Percentiles rank a stretch among this genome's conserved stretches.
Conservation (phyloP, 108 stramenopile genomes). For the Pseudonitzschia delicatissima region DNA sequence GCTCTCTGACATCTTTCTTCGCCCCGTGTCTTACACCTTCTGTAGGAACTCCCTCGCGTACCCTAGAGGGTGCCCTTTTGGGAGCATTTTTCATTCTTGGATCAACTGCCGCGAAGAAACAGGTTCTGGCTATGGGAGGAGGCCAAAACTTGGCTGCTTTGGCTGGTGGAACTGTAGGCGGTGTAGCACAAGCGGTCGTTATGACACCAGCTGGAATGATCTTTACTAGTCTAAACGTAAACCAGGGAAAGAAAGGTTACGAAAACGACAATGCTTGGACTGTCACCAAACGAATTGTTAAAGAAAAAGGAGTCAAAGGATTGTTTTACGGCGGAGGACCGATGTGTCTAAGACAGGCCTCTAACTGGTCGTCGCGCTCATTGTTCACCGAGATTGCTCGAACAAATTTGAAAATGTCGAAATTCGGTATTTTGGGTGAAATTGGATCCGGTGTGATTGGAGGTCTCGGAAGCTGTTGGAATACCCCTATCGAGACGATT, state of each 20-base stretch:
- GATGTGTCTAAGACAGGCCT: constrained; percentile 47
- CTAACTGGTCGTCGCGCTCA: constrained; percentile 53
- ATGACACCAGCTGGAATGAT: constrained; percentile 59
- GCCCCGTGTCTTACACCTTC: not conserved
- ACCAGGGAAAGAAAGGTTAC: constrained; percentile 29
- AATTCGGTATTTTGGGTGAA: constrained; percentile 47
- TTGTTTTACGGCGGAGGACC: constrained; percentile 36
- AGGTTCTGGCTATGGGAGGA: constrained; percentile 33
- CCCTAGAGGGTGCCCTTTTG: constrained; percentile 40
- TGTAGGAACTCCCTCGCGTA: constrained; percentile 45
- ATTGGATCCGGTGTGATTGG: constrained; percentile 50
- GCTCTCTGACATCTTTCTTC: not conserved
- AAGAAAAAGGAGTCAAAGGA: constrained; percentile 41
- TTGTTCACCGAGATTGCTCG: constrained; percentile 45
- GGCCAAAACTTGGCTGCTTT: constrained; percentile 31
- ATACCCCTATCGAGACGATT: constrained; percentile 57
- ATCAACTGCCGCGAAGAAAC: constrained; percentile 31
- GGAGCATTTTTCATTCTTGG: constrained; percentile 46
- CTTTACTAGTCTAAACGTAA: constrained; percentile 48
- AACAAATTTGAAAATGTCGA: constrained; percentile 37
- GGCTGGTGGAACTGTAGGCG: constrained; percentile 45
- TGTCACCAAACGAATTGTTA: constrained; percentile 34
- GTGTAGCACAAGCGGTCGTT: constrained; percentile 49
- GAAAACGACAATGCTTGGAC: constrained; percentile 49
- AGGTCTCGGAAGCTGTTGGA: constrained; percentile 55